These are phyloP conservation scores for Baorangia bicolor DNA, from an alignment of 768 basidiomycete species.

Conservation along the genomic window DNA sequence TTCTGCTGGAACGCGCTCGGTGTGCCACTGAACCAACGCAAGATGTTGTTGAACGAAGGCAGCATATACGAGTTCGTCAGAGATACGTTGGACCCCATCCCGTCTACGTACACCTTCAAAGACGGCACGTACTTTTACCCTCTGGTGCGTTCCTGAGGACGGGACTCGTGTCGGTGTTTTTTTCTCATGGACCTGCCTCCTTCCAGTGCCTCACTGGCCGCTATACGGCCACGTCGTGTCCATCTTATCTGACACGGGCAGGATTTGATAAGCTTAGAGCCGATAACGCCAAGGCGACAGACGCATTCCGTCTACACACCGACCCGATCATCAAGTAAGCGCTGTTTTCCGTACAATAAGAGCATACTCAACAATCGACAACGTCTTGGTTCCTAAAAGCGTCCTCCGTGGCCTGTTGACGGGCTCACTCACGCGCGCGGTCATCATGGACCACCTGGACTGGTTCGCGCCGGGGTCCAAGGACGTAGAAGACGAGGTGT, in stretches of 20 bases:
- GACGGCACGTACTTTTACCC: conserved; percentile 69
- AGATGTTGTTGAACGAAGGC: conserved; percentile 56
- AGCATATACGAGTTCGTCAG: conserved; percentile 48
- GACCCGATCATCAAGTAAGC: conserved; percentile 66
- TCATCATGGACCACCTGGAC: conserved; percentile 74
- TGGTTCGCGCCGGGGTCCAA: conserved; percentile 51
- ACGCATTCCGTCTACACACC: conserved; percentile 68
- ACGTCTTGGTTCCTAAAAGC: too few species aligned
- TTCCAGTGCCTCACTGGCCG: conserved; percentile 45
- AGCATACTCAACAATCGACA: neutral
- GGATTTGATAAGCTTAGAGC: conserved; percentile 58
- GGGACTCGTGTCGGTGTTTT: neutral
- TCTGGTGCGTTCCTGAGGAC: conserved; percentile 35
- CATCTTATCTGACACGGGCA: conserved; percentile 58
- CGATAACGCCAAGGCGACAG: conserved; percentile 42
- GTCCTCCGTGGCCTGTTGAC: conserved; percentile 44
- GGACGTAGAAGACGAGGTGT: conserved; percentile 52
- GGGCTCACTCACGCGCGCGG: conserved; percentile 57
- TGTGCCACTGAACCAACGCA: conserved; percentile 68
- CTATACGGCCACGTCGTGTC: conserved; percentile 59
- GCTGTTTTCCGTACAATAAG: neutral
- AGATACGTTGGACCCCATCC: conserved; percentile 52
- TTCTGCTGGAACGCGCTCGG: conserved; percentile 80
- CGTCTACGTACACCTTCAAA: conserved; percentile 49
- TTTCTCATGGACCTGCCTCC: neutral